Percentiles rank a stretch among this genome's conserved stretches.
Evolutionary conservation across 208 protist genomes (phyloP).

Genomic region (Herpetomonas samuelpessoai): DNA sequence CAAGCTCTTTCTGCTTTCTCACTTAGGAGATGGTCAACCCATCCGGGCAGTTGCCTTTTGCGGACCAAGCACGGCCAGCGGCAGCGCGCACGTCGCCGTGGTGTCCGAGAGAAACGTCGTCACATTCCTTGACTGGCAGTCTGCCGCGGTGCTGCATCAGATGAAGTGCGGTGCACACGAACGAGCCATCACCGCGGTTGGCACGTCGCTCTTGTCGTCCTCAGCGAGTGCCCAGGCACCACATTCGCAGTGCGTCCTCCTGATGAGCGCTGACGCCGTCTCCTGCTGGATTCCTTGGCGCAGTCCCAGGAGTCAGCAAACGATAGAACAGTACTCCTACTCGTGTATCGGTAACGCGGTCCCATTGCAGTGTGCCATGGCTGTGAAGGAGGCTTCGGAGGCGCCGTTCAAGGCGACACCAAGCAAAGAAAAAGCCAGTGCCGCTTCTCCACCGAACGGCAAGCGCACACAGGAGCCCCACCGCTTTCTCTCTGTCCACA

Average conservation of each 20-base stretch:
- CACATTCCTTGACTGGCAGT: slow-evolving; percentile 45
- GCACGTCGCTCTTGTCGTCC: neutral
- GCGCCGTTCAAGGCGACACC: no score
- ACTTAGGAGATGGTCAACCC: slow-evolving; percentile 10
- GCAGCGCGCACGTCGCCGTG: slow-evolving; percentile 26
- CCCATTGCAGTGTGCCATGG: neutral
- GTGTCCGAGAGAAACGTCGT: slow-evolving; percentile 21
- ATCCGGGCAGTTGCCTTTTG: slow-evolving; percentile 36
- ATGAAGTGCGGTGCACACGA: slow-evolving; percentile 14
- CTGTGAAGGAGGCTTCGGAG: neutral
- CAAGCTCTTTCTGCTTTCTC: slow-evolving; percentile 30
- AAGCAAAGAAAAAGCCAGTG: neutral
- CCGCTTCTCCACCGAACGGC: neutral
- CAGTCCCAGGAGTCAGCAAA: neutral
- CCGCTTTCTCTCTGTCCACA: slow-evolving; percentile 23
- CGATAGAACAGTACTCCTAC: slow-evolving; percentile 15
- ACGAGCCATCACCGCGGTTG: slow-evolving; percentile 3
- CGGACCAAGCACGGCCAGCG: neutral
- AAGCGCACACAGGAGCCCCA: neutral
- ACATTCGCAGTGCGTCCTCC: slow-evolving; percentile 14
- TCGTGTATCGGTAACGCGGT: slow-evolving; percentile 19
- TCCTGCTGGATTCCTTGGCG: slow-evolving; percentile 32
- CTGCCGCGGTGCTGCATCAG: slow-evolving; percentile 29
- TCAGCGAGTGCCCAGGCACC: neutral
- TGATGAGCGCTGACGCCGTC: slow-evolving; percentile 34